A percentile compares a stretch with the other conserved stretches of the same genome.
These are phyloP conservation scores for Magnusiomyces ingens DNA, from an alignment of 1,139 yeast species.

Conservation along the genomic window DNA sequence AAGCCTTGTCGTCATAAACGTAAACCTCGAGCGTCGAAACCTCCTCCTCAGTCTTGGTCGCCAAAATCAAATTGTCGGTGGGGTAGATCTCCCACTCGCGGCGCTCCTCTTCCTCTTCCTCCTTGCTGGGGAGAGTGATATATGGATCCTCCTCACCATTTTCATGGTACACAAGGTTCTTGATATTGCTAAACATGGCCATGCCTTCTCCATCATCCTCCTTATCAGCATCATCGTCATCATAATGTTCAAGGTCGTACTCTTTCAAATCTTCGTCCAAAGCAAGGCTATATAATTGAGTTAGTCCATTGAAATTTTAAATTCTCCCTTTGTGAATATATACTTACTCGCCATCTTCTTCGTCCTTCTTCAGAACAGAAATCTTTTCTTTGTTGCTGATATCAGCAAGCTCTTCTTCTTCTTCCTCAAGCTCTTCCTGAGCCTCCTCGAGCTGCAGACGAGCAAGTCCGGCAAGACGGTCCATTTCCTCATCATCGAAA, in stretches of 20 bases:
- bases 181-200: slow-evolving; percentile 37
- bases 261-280: slow-evolving; percentile 81
- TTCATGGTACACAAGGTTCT: slow-evolving; percentile 47
- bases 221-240: slow-evolving; percentile 46
- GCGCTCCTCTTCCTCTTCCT: slow-evolving; percentile 66
- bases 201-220: slow-evolving; percentile 39
- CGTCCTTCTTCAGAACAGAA: slow-evolving; percentile 13
- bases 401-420: slow-evolving; percentile 17
- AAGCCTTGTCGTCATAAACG: slow-evolving; percentile 73
- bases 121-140: slow-evolving; percentile 55
- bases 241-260: slow-evolving; percentile 80
- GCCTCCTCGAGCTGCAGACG: slow-evolving; percentile 75
- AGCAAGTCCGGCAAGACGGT: slow-evolving; percentile 80
- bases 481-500: slow-evolving; percentile 87
- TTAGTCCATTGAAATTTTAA: slow-evolving; percentile 28
- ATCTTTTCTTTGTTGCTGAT: slow-evolving; percentile 14
- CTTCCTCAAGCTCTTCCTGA: slow-evolving; percentile 45
- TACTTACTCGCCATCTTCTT: slow-evolving; percentile 27
- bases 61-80: slow-evolving; percentile 80
- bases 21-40: slow-evolving; percentile 87
- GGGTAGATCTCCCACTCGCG: slow-evolving; percentile 82
- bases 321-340: slow-evolving; percentile 18
- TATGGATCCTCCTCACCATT: slow-evolving; percentile 66
- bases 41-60: slow-evolving; percentile 95
- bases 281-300: slow-evolving; percentile 19